Percentiles rank a stretch among this genome's conserved stretches.
Conservation (phyloP, 768 basidiomycete genomes). For the Auriscalpium vulgare region DNA sequence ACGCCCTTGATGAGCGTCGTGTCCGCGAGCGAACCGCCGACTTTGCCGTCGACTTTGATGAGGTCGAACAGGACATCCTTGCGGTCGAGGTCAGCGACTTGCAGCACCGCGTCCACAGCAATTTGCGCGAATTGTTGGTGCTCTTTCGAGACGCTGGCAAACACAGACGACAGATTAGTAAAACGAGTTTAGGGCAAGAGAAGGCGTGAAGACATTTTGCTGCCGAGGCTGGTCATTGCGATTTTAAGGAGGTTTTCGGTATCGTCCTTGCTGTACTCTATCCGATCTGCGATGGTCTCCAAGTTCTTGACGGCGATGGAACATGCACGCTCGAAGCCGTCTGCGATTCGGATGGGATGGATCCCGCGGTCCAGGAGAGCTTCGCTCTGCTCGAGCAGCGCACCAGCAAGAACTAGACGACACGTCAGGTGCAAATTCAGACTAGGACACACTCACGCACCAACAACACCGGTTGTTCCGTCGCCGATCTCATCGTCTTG, state of each 20-base stretch:
- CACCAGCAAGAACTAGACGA: constrained; percentile 83
- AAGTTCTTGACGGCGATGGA: constrained; percentile 83
- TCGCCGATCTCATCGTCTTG: constrained; percentile 99
- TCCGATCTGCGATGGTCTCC: constrained; percentile 82
- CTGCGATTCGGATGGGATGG: constrained; percentile 97
- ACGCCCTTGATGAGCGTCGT: constrained; percentile 94
- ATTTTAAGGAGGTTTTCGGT: constrained; percentile 88
- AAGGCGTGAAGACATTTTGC: constrained; percentile 75
- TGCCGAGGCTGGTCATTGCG: constrained; percentile 92
- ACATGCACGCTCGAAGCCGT: constrained; percentile 96
- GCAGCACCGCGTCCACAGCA: constrained; percentile 92
- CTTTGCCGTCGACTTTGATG: constrained; percentile 99
- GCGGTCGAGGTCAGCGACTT: constrained; percentile 91
- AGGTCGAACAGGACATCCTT: constrained; percentile 95
- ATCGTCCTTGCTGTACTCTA: constrained; percentile 76
- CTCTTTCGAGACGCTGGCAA: constrained; percentile 87
- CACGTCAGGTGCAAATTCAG: neutral
- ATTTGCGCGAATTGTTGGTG: constrained; percentile 94
- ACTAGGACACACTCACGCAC: constrained; percentile 39
- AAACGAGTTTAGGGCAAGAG: neutral
- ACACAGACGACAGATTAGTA: neutral
- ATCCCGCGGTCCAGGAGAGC: constrained; percentile 97
- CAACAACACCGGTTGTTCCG: constrained; percentile 98
- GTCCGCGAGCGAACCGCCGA: constrained; percentile 94
- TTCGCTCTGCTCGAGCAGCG: constrained; percentile 90